Evolutionary conservation across 441 rosid genomes (phyloP).

Genomic region (Erodium moschatum): DNA sequence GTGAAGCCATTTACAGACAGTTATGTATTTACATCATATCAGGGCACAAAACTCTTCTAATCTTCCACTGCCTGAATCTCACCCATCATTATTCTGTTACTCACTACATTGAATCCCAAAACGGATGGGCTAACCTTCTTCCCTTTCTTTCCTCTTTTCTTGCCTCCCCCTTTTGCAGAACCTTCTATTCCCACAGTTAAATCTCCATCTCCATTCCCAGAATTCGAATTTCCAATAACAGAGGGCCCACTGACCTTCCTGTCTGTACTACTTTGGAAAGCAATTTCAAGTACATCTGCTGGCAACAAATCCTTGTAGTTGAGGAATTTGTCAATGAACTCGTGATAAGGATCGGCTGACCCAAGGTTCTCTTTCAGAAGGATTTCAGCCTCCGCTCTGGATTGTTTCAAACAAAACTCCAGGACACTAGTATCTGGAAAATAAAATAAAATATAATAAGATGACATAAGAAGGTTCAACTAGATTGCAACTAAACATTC

Average conservation of each 20-base stretch:
- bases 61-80: conserved; percentile 90
- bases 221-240: conserved; percentile 23
- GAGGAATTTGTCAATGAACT: conserved; percentile 85
- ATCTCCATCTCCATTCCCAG: conserved; percentile 32
- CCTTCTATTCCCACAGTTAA: conserved; percentile 18
- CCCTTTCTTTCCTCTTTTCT: conserved; percentile 80
- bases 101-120: conserved; percentile 83
- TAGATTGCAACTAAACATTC: neutral
- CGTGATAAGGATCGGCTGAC: conserved; percentile 60
- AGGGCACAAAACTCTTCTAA: conserved; percentile 15
- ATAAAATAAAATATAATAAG: no score
- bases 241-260: conserved; percentile 26
- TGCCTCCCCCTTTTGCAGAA: conserved; percentile 56
- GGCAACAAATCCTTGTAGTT: conserved; percentile 70
- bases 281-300: conserved; percentile 67
- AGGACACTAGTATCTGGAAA: conserved; percentile 70
- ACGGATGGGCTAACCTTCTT: conserved; percentile 79
- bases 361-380: conserved; percentile 78
- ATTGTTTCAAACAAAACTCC: conserved; percentile 86
- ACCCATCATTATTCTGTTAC: conserved; percentile 98
- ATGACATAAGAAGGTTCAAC: conserved; percentile 9
- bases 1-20: conserved; percentile 29
- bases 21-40: conserved; percentile 38
- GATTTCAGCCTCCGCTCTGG: conserved; percentile 86
- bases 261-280: conserved; percentile 49